A percentile compares a stretch with the other conserved stretches of the same genome.
Conservation (phyloP, 1,139 yeast species). For the Suhomyces bokatorum region DNA sequence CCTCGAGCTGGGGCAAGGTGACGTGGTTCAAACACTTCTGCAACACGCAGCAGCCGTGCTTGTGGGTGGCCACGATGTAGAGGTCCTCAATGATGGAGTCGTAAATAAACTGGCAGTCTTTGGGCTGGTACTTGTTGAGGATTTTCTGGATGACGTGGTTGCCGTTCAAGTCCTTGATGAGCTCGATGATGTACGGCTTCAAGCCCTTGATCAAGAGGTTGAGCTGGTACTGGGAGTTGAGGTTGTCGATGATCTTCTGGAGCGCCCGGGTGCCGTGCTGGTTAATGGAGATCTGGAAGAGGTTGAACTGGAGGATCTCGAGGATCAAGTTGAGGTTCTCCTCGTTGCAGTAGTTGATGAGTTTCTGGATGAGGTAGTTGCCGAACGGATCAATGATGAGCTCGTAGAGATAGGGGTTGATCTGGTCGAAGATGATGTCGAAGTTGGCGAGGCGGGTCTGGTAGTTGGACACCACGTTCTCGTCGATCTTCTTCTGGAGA, state of each 20-base stretch:
- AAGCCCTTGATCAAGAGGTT: slow-evolving; percentile 54
- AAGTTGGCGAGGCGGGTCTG: slow-evolving; percentile 38
- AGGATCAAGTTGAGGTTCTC: slow-evolving; percentile 39
- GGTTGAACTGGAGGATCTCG: slow-evolving; percentile 40
- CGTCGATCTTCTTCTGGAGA: slow-evolving; percentile 49
- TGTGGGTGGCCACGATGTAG: slow-evolving; percentile 46
- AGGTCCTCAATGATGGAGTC: slow-evolving; percentile 42
- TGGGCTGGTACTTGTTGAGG: slow-evolving; percentile 40
- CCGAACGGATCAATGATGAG: slow-evolving; percentile 45
- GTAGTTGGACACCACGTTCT: slow-evolving; percentile 33
- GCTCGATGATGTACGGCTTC: slow-evolving; percentile 46
- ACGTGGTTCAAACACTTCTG: slow-evolving; percentile 51
- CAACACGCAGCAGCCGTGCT: slow-evolving; percentile 52
- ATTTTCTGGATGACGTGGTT: slow-evolving; percentile 52
- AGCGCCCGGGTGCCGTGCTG: slow-evolving; percentile 51
- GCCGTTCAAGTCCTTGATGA: slow-evolving; percentile 49
- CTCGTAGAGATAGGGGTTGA: slow-evolving; percentile 42
- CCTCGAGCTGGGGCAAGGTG: slow-evolving; percentile 35
- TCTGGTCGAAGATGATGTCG: slow-evolving; percentile 43
- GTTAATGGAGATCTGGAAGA: slow-evolving; percentile 47
- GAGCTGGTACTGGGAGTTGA: slow-evolving; percentile 39
- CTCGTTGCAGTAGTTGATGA: slow-evolving; percentile 38
- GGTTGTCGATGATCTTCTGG: slow-evolving; percentile 45
- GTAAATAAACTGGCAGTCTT: slow-evolving; percentile 46
- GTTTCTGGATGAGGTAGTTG: slow-evolving; percentile 29